Evolutionary conservation across 2,329 filamentous ascomycete genomes (phyloP).

Genomic region (Fusarium agapanthi): DNA sequence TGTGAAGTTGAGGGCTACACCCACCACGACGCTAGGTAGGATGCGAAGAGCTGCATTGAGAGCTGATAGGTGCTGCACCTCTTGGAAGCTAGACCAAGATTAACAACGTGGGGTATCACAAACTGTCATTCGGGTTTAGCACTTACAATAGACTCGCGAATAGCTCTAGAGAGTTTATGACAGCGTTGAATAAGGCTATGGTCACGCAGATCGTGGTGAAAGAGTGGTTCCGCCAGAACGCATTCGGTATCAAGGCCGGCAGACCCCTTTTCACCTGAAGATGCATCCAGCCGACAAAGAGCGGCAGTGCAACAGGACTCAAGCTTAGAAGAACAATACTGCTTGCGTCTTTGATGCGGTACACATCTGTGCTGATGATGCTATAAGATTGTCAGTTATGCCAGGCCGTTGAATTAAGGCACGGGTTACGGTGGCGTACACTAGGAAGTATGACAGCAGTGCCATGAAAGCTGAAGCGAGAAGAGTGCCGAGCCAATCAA

Average conservation of each 20-base stretch:
- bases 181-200: conserved; percentile 56
- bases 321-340: conserved; percentile 58
- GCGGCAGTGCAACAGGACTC: conserved; percentile 53
- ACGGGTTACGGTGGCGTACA: conserved; percentile 48
- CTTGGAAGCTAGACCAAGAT: conserved; percentile 54
- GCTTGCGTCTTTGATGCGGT: conserved; percentile 52
- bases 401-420: background rate
- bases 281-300: conserved; percentile 64
- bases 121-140: background rate
- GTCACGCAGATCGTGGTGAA: conserved; percentile 65
- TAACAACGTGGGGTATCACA: background rate
- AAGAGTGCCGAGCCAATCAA: conserved; percentile 64
- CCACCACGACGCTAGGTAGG: conserved; percentile 56
- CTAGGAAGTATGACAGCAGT: conserved; percentile 62
- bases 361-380: conserved; percentile 49
- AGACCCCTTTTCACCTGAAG: conserved; percentile 54
- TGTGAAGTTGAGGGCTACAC: conserved; percentile 52
- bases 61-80: conserved; percentile 57
- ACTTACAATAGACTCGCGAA: conserved; percentile 60
- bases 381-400: conserved; percentile 25
- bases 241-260: conserved; percentile 69
- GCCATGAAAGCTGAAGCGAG: conserved; percentile 58
- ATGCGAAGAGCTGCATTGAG: conserved; percentile 54
- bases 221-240: conserved; percentile 64
- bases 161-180: conserved; percentile 57